Evolutionary conservation across 805 yeast species (phyloP).

Genomic region (Metschnikowia kunwiensis): DNA sequence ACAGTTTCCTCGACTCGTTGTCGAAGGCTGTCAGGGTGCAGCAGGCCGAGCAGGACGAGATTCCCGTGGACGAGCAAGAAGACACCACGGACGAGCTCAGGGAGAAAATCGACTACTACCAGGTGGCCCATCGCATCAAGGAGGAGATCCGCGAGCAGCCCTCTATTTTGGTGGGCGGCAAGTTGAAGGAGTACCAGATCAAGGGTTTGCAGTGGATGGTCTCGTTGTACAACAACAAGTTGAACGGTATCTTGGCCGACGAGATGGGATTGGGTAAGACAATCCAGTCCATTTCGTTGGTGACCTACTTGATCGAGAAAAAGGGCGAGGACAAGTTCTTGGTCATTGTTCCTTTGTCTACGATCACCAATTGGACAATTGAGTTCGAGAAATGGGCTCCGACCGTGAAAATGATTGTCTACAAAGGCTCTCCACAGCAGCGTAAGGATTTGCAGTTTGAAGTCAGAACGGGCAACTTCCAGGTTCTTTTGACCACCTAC

Average conservation of each 20-base stretch:
- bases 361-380: constrained; percentile 80
- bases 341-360: constrained; percentile 80
- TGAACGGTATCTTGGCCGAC: constrained; percentile 64
- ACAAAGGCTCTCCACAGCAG: constrained; percentile 74
- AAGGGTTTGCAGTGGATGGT: constrained; percentile 70
- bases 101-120: constrained; percentile 74
- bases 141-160: constrained; percentile 71
- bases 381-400: constrained; percentile 93
- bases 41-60: constrained; percentile 48
- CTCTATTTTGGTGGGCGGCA: constrained; percentile 68
- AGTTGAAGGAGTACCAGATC: constrained; percentile 70
- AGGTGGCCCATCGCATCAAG: constrained; percentile 73
- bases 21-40: constrained; percentile 78
- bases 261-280: constrained; percentile 71
- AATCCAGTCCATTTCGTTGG: constrained; percentile 72
- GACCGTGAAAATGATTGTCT: constrained; percentile 62
- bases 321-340: constrained; percentile 70
- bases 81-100: constrained; percentile 50
- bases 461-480: constrained; percentile 66
- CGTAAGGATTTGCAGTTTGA: constrained; percentile 65
- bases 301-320: constrained; percentile 65
- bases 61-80: constrained; percentile 33
- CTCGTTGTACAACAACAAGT: constrained; percentile 55
- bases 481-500: constrained; percentile 74
- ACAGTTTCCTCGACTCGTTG: constrained; percentile 69